A percentile compares a stretch with the other conserved stretches of the same genome.
phyloP scores from a whole-genome alignment of 2,329 filamentous ascomycete species.

The Cadophora gregata region DNA sequence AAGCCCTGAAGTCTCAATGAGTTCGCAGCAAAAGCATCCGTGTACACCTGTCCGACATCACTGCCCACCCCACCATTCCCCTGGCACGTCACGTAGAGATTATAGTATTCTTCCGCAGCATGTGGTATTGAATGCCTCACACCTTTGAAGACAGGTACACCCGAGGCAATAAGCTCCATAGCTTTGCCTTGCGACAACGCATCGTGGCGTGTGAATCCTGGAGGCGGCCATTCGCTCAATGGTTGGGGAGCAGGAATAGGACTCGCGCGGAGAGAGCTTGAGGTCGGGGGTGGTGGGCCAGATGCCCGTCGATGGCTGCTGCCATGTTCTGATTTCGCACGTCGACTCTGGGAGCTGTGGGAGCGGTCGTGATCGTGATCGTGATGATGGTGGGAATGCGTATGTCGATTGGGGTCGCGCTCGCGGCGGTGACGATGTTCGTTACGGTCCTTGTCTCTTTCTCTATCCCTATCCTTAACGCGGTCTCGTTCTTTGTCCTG shows the following conservation, averaged over 20 bases:
- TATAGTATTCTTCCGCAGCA: conserved; percentile 58
- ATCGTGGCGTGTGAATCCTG: conserved; percentile 54
- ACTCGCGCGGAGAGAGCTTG: conserved; percentile 10
- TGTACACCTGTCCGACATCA: conserved; percentile 36
- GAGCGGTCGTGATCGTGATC: conserved; percentile 17
- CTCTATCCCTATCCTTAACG: conserved; percentile 15
- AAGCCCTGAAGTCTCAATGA: conserved; percentile 31
- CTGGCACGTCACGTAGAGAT: conserved; percentile 58
- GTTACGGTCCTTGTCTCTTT: conserved; percentile 27
- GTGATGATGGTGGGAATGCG: conserved; percentile 4
- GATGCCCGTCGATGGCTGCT: conserved; percentile 6
- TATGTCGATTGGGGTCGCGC: conserved; percentile 48
- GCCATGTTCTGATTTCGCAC: conserved; percentile 6
- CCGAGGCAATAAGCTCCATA: conserved; percentile 62
- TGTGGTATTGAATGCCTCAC: conserved; percentile 60
- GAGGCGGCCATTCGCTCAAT: conserved; percentile 63
- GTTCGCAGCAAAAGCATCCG: conserved; percentile 30
- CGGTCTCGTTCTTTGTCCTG: conserved; percentile 11
- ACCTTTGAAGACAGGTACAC: conserved; percentile 62
- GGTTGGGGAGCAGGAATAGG: conserved; percentile 37
- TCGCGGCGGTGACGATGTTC: conserved; percentile 42
- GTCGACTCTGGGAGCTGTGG: conserved; percentile 2
- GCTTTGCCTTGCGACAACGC: conserved; percentile 60
- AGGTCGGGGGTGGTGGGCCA: not conserved
- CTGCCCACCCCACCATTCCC: conserved; percentile 48